Percentiles rank a stretch among this genome's conserved stretches.
Evolutionary conservation across 371 early-diverging fungal genomes (phyloP).

Genomic region (Mucor plumbeus): DNA sequence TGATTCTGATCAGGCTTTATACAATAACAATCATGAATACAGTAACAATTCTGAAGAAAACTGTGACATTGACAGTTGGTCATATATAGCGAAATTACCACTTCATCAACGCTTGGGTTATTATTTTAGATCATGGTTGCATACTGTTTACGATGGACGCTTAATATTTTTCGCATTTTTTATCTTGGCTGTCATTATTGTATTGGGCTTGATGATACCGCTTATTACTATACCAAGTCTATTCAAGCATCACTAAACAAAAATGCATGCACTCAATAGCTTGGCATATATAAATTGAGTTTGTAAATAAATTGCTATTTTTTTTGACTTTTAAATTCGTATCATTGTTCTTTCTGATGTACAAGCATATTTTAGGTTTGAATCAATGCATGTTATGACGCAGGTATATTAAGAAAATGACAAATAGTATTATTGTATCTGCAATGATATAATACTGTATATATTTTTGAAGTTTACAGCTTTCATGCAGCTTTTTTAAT

Average conservation of each 20-base stretch:
- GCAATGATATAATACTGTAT: too few species aligned
- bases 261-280: background rate
- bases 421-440: background rate
- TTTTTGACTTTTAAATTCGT: background rate
- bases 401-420: background rate
- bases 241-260: constrained; percentile 5
- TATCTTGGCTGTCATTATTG: background rate
- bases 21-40: background rate
- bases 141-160: constrained; percentile 9
- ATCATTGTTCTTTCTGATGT: background rate
- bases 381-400: background rate
- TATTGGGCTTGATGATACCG: background rate
- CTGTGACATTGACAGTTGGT: background rate
- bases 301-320: constrained; percentile 11
- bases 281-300: constrained; percentile 5
- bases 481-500: background rate
- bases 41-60: background rate
- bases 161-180: constrained; percentile 15
- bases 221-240: constrained; percentile 14
- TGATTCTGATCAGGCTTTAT: background rate
- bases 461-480: too few species aligned
- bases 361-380: background rate
- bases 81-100: background rate
- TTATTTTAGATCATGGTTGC: constrained; percentile 13
- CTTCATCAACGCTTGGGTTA: background rate